Base-by-base conservation (phyloP, 2,329 filamentous ascomycete species). In the Huntiella savannae region DNA sequence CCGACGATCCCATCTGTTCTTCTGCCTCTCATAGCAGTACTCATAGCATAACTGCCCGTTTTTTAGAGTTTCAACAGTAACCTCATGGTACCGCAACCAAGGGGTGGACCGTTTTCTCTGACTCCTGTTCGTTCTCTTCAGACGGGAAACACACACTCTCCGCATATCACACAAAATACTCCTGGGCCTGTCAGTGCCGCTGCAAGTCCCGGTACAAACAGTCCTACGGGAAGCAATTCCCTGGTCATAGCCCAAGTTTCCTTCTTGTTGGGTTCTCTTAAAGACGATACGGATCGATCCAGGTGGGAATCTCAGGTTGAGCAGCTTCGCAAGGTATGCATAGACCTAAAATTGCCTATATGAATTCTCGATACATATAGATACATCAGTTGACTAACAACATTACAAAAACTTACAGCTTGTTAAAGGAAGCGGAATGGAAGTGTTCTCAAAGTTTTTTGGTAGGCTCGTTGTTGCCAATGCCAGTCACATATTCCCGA, bases 361-460 rank as follows among this genome's bases (percentile, higher is more conserved):
- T 13, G 37, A 32, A 12, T 28, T 40, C 38, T 35, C 17, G 8
- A 41, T 36, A 40, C 48, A 4, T 8, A 7, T n/a, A 16, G 22
- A 17, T 5, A 17, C 41, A 35, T 5, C 4, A 13, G 34, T 36
- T 12, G 34, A 36, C 35, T 43, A 17, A 16, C n/a, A 33, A 15
- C 28, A 33, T 33, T 40, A 16, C 40, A 40, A 28, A 35, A 39
- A 40, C 8, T 45, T 52, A n/a, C 53, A 94, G 83, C 78, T 96
- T 61, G 81, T 96, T 67, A 80, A 94, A 75, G 87, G 88, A 58
- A 80, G 93, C 86, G 87, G 87, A 60, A 98, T 98, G 88, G 92
- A 98, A 71, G 86, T 95, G 60, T 95, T 87, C 62, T 79, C 84
- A 51, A 92, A 87, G 69, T 95, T 91, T 63, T 93, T 98, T 64